Evolutionary conservation across 2,329 filamentous ascomycete genomes (phyloP), one percentile per base, ranked within the genome.

Genomic region (Aspergillus bombycis): DNA sequence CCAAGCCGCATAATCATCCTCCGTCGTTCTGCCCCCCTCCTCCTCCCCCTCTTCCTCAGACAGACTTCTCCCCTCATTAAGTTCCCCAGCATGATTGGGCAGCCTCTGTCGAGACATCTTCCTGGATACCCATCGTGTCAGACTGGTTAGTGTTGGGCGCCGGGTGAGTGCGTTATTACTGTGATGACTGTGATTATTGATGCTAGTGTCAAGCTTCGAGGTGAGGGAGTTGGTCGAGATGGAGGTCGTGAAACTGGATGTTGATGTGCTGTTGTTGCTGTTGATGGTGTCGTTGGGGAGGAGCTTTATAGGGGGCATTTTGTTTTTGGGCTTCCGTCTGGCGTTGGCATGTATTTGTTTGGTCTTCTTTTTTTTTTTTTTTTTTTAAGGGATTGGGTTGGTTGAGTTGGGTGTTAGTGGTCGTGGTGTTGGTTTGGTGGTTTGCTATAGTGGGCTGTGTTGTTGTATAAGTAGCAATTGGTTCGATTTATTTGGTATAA

Each of bases 1-100:
- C 28, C 62, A 67, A 6, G 65, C 64, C 19, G 65, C 63, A 14
- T 67, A 70, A 8, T 60, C 45, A 19, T 48, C 62, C 16, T 55
- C 54, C 1, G 32, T 56, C 9, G n/a, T 30, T 6, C 36, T 30
- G n/a, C n/a, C n/a, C n/a, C n/a, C n/a, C n/a, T n/a, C n/a, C 2
- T 52, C 30, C 7, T 58, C 38, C 11, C 38, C 19, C 7, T 50
- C 48, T 6, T 45, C n/a, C 1, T 6, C 2, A 6, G 36, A 19
- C 16, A 41, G 30, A 36, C 3, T 28, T 28, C 26, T 34, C 7
- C 36, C 38, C 38, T 41, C 38, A 1, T 19, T n/a, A 0, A n/a
- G 38, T 9, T 41, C 38, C 16, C 38, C 7, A 23, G 16, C 2
- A 0, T 21, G n/a, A 14, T 19, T 12, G 8, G 26, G 32, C 2